A percentile compares a stretch with the other conserved stretches of the same genome.
phyloP scores from a whole-genome alignment of 2,329 filamentous ascomycete species.

The Fusarium xylarioides region DNA sequence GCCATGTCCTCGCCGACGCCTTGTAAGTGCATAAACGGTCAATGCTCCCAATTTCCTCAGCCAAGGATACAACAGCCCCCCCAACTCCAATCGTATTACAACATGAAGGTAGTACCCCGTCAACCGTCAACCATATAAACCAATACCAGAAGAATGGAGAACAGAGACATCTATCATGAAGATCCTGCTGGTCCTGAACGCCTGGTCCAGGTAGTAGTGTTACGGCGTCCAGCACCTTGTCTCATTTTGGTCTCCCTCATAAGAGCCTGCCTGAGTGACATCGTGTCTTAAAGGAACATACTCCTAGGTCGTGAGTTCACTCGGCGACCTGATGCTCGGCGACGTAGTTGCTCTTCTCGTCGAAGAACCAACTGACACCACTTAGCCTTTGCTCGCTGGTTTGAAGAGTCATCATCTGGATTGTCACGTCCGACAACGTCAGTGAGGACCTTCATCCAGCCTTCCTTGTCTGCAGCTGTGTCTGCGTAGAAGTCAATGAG shows the following conservation, averaged over 20 bases:
- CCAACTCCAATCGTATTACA: slow-evolving; percentile 43
- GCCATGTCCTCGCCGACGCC: slow-evolving; percentile 40
- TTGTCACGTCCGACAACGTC: slow-evolving; percentile 72
- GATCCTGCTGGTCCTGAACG: slow-evolving; percentile 38
- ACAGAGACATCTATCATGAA: slow-evolving; percentile 38
- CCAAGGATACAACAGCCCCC: slow-evolving; percentile 33
- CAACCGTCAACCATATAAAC: slow-evolving; percentile 33
- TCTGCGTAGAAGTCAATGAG: slow-evolving; percentile 99
- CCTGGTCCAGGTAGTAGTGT: slow-evolving; percentile 42
- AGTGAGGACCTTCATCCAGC: slow-evolving; percentile 89
- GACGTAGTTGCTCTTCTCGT: slow-evolving; percentile 67
- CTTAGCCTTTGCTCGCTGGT: slow-evolving; percentile 60
- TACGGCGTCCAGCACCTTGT: slow-evolving; percentile 36
- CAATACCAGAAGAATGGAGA: slow-evolving; percentile 29
- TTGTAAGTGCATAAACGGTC: slow-evolving; percentile 43
- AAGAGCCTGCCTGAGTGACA: slow-evolving; percentile 2
- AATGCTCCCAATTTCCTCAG: slow-evolving; percentile 37
- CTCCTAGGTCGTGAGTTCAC: slow-evolving; percentile 68
- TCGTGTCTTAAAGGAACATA: slow-evolving; percentile 56
- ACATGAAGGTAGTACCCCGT: slow-evolving; percentile 32
- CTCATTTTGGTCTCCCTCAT: slow-evolving; percentile 31
- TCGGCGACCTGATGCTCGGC: slow-evolving; percentile 61
- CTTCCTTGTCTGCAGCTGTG: slow-evolving; percentile 84
- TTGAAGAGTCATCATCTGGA: slow-evolving; percentile 55
- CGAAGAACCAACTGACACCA: slow-evolving; percentile 76